phyloP scores from a whole-genome alignment of 495 filamentous ascomycete species.

The Aspergillus egyptiacus region DNA sequence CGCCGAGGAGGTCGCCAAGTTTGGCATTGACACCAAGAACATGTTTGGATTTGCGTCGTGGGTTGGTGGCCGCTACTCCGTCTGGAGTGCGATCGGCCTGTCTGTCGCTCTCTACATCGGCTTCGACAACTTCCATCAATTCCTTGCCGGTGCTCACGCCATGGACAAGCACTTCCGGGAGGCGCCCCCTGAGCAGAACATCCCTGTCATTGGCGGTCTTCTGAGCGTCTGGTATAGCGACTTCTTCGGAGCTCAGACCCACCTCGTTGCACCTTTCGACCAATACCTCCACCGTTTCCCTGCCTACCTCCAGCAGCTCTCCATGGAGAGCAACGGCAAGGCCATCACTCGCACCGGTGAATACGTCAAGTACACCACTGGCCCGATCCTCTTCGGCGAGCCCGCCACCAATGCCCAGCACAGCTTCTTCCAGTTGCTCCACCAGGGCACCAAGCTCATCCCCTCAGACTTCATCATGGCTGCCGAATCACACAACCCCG shows the following conservation, averaged over 20 bases:
- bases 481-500: constrained; percentile 91
- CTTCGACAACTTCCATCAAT: constrained; percentile 95
- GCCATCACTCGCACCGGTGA: constrained; percentile 85
- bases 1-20: constrained; percentile 89
- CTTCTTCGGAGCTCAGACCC: constrained; percentile 96
- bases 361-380: constrained; percentile 95
- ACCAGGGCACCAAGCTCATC: constrained; percentile 98
- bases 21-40: constrained; percentile 94
- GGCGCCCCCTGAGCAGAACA: constrained; percentile 88
- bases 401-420: constrained; percentile 99
- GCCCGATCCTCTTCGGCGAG: constrained; percentile 91
- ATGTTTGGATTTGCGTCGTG: constrained; percentile 99
- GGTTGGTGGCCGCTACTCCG: constrained; percentile 96
- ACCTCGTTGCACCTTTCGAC: constrained; percentile 96
- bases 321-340: constrained; percentile 99
- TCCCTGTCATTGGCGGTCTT: constrained; percentile 85
- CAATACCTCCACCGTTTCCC: constrained; percentile 99
- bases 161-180: constrained; percentile 98
- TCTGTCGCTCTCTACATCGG: constrained; percentile 92
- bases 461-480: constrained; percentile 97
- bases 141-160: constrained; percentile 88
- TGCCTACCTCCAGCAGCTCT: constrained; percentile 96
- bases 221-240: constrained; percentile 98
- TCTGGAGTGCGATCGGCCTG: constrained; percentile 97
- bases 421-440: constrained; percentile 98